phyloP scores from a whole-genome alignment of 2,329 filamentous ascomycete species.

The Triangularia verruculosa region DNA sequence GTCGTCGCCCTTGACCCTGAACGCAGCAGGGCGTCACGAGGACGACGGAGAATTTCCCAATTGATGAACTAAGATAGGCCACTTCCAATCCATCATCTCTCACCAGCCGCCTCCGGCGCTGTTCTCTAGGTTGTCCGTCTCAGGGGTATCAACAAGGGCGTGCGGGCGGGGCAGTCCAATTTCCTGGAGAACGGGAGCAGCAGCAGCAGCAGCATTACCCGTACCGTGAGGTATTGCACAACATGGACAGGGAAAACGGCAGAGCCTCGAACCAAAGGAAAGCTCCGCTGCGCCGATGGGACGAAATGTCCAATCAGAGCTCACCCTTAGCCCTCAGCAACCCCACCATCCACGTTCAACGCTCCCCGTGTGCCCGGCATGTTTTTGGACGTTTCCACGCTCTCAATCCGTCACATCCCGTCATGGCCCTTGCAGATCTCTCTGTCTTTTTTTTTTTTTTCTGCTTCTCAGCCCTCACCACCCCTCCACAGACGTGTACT shows the following conservation, averaged over 20 bases:
- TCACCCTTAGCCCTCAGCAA: not conserved
- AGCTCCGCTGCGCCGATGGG: conserved; percentile 22
- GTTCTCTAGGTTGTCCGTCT: not conserved
- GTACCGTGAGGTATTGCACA: not conserved
- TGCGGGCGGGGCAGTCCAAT: too few relatives aligned
- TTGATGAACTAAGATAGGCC: too few relatives aligned
- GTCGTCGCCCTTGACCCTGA: not conserved
- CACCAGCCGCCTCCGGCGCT: not conserved
- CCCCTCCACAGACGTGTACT: not conserved
- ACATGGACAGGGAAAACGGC: not conserved
- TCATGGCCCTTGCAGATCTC: conserved; percentile 19
- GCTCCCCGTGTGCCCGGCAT: not conserved
- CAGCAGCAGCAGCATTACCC: not conserved
- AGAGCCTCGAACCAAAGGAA: not conserved
- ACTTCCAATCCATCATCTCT: too few relatives aligned
- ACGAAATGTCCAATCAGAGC: conserved; percentile 5
- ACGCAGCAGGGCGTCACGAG: conserved; percentile 9
- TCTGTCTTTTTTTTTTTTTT: conserved; percentile 1
- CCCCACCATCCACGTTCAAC: conserved; percentile 3
- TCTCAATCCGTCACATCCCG: conserved; percentile 21
- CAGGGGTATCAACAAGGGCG: not conserved
- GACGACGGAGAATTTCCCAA: not conserved
- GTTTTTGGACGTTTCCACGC: not conserved
- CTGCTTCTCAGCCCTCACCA: not conserved
- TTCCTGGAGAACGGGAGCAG: too few relatives aligned